phyloP scores from a whole-genome alignment of 306 rosid species.

The Canavalia gladiata region DNA sequence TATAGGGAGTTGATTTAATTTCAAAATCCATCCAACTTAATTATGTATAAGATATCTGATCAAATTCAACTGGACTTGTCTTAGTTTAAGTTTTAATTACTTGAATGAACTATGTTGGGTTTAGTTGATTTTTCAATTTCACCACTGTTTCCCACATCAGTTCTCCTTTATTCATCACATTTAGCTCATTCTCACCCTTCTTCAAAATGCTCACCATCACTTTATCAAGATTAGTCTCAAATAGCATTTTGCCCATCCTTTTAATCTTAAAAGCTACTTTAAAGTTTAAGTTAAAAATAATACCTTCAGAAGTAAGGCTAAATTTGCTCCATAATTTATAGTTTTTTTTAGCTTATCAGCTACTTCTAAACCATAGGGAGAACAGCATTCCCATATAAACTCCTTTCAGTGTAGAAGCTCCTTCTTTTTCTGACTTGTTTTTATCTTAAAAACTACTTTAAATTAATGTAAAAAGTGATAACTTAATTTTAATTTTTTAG shows the following conservation, averaged over 20 bases:
- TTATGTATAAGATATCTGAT: slow-evolving; percentile 1
- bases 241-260: neutral
- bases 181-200: neutral
- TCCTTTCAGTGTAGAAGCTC: no score
- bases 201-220: neutral
- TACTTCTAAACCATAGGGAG: no score
- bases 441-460: no score
- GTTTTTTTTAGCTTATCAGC: no score
- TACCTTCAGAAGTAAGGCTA: no score
- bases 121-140: neutral
- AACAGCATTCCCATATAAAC: no score
- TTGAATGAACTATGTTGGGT: neutral
- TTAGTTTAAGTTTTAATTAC: slow-evolving; percentile 1
- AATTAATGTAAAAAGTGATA: no score
- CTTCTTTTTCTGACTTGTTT: no score
- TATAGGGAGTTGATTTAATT: neutral
- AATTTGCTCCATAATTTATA: no score
- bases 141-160: neutral
- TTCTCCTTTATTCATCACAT: slow-evolving; percentile 1
- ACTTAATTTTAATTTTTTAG: no score
- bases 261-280: neutral
- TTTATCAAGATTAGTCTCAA: slow-evolving; percentile 20
- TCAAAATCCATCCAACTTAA: neutral
- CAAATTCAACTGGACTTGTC: slow-evolving; percentile 2
- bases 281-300: no score